A percentile compares a stretch with the other conserved stretches of the same genome.
Conservation (phyloP, 2,329 filamentous ascomycete species). For the Penicillium occitanis region DNA sequence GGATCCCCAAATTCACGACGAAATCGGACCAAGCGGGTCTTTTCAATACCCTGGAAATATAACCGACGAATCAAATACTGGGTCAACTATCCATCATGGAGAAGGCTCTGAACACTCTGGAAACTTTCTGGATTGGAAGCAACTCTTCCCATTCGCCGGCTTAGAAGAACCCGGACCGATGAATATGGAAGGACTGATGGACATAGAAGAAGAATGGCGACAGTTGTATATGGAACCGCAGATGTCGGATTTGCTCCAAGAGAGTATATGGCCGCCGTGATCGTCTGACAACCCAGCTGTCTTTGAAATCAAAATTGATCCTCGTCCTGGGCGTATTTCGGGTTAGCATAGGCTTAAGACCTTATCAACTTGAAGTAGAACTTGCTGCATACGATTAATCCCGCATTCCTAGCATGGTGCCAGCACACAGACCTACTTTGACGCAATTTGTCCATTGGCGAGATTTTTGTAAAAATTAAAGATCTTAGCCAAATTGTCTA, state of each 20-base stretch:
- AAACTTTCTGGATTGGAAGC: constrained; percentile 43
- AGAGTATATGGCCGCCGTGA: constrained; percentile 41
- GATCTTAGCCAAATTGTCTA: too few relatives aligned
- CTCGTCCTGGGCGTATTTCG: too few relatives aligned
- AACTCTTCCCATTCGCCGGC: constrained; percentile 44
- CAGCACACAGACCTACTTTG: too few relatives aligned
- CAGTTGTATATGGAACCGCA: constrained; percentile 46
- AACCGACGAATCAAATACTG: constrained; percentile 11
- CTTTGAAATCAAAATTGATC: too few relatives aligned
- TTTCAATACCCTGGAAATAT: constrained; percentile 6
- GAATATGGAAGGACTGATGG: constrained; percentile 39
- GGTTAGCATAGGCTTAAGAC: not conserved
- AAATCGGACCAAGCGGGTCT: not conserved
- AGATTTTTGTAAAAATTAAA: too few relatives aligned
- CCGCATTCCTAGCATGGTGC: too few relatives aligned
- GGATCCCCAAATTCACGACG: not conserved
- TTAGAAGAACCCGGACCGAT: constrained; percentile 39
- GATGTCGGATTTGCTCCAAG: constrained; percentile 43
- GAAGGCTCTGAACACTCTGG: constrained; percentile 34
- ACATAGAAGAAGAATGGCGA: constrained; percentile 48
- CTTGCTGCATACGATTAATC: not conserved
- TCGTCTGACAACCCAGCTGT: too few relatives aligned
- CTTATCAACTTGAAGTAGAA: not conserved
- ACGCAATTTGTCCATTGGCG: too few relatives aligned
- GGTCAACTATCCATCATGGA: constrained; percentile 30